phyloP scores from a whole-genome alignment of 305 asterid genomes.

The Fraxinus platypoda region DNA sequence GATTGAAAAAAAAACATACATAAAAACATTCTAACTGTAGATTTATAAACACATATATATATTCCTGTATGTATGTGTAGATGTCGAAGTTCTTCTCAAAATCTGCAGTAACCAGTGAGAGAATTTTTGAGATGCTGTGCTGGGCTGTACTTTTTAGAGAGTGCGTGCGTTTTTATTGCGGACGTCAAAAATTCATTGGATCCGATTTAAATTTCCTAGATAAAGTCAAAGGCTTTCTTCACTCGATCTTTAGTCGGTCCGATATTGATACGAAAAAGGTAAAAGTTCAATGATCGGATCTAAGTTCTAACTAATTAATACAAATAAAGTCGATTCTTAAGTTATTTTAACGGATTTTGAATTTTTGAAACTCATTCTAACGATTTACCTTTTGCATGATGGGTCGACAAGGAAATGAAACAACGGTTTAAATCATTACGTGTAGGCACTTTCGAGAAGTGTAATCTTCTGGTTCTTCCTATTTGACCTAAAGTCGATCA shows the following conservation, averaged over 20 bases:
- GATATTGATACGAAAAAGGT: background rate
- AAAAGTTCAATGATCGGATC: background rate
- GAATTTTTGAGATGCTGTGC: conserved; percentile 16
- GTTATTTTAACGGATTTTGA: background rate
- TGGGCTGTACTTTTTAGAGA: conserved; percentile 5
- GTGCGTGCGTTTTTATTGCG: conserved; percentile 36
- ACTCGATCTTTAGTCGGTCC: background rate
- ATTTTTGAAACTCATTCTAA: background rate
- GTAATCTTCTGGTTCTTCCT: background rate
- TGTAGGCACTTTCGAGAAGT: background rate
- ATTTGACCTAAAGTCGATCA: background rate
- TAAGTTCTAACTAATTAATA: background rate
- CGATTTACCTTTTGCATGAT: background rate
- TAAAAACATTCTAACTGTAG: background rate
- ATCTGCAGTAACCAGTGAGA: conserved; percentile 31
- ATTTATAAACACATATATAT: background rate
- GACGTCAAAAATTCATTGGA: conserved; percentile 54
- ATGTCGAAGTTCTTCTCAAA: conserved; percentile 23
- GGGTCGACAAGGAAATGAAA: background rate
- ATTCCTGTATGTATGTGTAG: background rate
- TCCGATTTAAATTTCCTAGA: conserved; percentile 34
- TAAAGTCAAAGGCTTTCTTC: conserved; percentile 29
- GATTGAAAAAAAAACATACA: background rate
- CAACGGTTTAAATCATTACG: background rate
- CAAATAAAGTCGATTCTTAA: background rate